These are phyloP conservation scores for Clitopilus passeckerianus DNA, from an alignment of 768 basidiomycete genomes.

Conservation along the genomic window DNA sequence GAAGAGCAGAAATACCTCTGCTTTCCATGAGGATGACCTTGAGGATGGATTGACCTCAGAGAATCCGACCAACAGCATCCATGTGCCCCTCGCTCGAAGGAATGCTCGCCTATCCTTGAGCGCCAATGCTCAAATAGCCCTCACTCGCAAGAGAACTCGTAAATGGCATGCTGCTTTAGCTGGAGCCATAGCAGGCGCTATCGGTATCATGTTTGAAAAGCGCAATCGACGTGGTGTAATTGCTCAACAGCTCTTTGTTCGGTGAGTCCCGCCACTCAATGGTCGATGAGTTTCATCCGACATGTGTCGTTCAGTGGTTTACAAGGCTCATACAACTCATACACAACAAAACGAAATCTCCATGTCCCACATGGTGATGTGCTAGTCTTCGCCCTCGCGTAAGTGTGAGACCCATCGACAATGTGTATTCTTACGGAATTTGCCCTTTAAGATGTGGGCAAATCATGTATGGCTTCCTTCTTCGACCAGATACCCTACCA, in stretches of 20 bases:
- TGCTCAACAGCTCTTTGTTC: constrained; percentile 86
- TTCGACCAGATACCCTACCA: constrained; percentile 83
- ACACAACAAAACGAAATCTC: constrained; percentile 61
- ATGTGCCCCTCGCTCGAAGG: constrained; percentile 27
- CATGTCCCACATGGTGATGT: constrained; percentile 80
- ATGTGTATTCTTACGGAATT: background rate
- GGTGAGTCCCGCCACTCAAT: constrained; percentile 39
- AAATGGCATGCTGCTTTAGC: constrained; percentile 81
- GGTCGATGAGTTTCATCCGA: background rate
- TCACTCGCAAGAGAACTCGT: constrained; percentile 62
- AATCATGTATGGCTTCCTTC: constrained; percentile 75
- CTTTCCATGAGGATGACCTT: constrained; percentile 15
- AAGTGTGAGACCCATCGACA: constrained; percentile 12
- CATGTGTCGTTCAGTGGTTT: constrained; percentile 52
- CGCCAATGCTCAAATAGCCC: constrained; percentile 55
- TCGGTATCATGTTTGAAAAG: constrained; percentile 78
- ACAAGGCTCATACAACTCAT: constrained; percentile 85
- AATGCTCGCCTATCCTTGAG: constrained; percentile 55
- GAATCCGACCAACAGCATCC: constrained; percentile 17
- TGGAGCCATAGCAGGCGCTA: constrained; percentile 67
- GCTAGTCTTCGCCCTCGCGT: constrained; percentile 76
- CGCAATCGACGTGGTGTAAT: constrained; percentile 57
- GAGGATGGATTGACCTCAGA: constrained; percentile 17
- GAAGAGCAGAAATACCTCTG: constrained; percentile 21
- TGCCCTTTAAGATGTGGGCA: constrained; percentile 60